Conservation (phyloP, 2,329 filamentous ascomycete genomes). For the Claviceps africana region DNA sequence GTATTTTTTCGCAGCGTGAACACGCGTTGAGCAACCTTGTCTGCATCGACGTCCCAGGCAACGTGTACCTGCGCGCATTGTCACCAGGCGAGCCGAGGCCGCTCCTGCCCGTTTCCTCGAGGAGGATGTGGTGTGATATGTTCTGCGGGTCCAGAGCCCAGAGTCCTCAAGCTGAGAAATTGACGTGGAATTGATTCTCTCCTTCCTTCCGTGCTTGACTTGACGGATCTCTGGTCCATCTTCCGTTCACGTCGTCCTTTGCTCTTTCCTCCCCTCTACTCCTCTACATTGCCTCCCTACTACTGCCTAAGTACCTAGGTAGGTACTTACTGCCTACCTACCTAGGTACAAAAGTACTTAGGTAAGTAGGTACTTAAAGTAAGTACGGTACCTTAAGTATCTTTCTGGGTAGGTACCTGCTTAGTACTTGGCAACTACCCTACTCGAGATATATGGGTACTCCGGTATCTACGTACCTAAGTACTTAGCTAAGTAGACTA, state of each 20-base stretch:
- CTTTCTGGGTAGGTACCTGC: too few relatives aligned
- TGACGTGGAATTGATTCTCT: background rate
- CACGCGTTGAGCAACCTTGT: slow-evolving; percentile 4
- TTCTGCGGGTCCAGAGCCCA: background rate
- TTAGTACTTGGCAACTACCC: too few relatives aligned
- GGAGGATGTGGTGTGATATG: background rate
- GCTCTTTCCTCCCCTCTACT: background rate
- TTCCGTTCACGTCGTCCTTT: background rate
- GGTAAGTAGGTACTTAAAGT: background rate
- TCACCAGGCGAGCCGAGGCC: slow-evolving; percentile 2
- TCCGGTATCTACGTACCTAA: too few relatives aligned
- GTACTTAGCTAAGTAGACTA: too few relatives aligned
- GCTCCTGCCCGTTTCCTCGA: slow-evolving; percentile 4
- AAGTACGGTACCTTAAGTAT: too few relatives aligned
- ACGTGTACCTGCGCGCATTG: slow-evolving; percentile 1
- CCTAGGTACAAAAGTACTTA: too few relatives aligned
- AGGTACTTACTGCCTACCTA: too few relatives aligned
- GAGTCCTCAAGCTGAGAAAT: background rate
- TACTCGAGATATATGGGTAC: too few relatives aligned
- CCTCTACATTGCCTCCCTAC: background rate
- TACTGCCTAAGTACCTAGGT: too few relatives aligned
- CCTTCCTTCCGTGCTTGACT: background rate
- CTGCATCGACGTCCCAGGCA: slow-evolving; percentile 2
- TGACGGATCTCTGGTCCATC: background rate
- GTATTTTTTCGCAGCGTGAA: slow-evolving; percentile 6